Base-by-base conservation (phyloP, 352 stramenopile species). In the Phytophthora sansomeana region DNA sequence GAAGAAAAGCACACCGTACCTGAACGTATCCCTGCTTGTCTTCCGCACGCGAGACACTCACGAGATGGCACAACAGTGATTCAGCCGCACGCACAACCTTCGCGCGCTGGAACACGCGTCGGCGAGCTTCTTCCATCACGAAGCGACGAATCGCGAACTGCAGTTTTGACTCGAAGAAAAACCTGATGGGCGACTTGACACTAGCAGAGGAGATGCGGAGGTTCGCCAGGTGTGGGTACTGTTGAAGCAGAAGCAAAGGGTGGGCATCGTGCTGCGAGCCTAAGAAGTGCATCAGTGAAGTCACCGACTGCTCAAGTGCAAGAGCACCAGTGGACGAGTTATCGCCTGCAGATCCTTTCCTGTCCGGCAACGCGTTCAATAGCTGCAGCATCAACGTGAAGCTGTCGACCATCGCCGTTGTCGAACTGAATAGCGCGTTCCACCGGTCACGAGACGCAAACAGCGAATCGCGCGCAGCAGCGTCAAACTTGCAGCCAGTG, bases 1-100 rank as follows among this genome's bases (percentile, higher is more conserved):
- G 16, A 56, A 65, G 17, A 10, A 46, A 55, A 52, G 16, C 17
- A 56, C 13, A 60, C 47, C 74, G 32, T 74, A 93, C 85, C 81
- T 93, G 81, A 24, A 90, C 85, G 58, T 82, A 83, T 47, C 85
- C 85, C 28, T 88, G 79, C 5, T 63, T 70, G 46, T 94, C 85
- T 57, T 94, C 83, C 0, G 50, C 71, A 46, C 85, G 77, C 11
- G 83, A 91, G 6, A 73, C 63, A 28, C 80, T 77, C 6, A 90
- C 72, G 42, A 92, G 67, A 19, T 88, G 76, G 33, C 80, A 89
- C 11, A 94, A 50, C n/a, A 91, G 38, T 38, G 78, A 72, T 46
- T 85, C 72, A 4, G 76, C 74, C 4, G 69, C 65, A 28, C 77
- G 70, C 10, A 91, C 79, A 29, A 84, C 83, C 72, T 90, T 75